phyloP scores from a whole-genome alignment of 768 basidiomycete species.

The Crepidotus variabilis region DNA sequence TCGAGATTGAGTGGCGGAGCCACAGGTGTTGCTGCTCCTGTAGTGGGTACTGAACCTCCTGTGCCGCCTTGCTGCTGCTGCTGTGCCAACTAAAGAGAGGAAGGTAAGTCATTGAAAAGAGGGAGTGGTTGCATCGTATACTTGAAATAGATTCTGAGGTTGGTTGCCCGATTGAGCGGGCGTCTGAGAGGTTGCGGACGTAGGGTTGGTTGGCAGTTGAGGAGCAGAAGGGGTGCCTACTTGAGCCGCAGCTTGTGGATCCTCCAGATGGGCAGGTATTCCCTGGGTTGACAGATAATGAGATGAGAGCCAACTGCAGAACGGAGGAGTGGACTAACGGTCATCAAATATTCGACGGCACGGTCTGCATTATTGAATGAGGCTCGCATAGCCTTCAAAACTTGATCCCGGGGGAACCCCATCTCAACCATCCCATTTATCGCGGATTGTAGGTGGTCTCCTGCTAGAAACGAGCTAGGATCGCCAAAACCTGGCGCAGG shows the following conservation, averaged over 20 bases:
- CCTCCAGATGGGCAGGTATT: constrained; percentile 68
- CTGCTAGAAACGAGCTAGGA: constrained; percentile 66
- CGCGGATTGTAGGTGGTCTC: constrained; percentile 69
- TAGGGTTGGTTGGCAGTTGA: constrained; percentile 25
- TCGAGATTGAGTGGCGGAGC: constrained; percentile 36
- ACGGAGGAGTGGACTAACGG: constrained; percentile 41
- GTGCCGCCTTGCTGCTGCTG: constrained; percentile 53
- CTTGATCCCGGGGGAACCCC: constrained; percentile 88
- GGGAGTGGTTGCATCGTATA: constrained; percentile 24
- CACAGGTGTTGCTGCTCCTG: constrained; percentile 28
- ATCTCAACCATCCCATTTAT: constrained; percentile 87
- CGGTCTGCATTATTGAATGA: constrained; percentile 98
- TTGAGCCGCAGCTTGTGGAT: constrained; percentile 40
- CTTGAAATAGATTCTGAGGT: constrained; percentile 88
- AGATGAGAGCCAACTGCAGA: constrained; percentile 3
- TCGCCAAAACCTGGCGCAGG: constrained; percentile 39
- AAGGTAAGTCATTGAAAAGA: neutral
- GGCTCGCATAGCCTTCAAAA: constrained; percentile 81
- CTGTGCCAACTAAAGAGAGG: constrained; percentile 56
- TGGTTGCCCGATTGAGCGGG: constrained; percentile 34
- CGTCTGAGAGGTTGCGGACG: constrained; percentile 12
- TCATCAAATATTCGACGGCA: constrained; percentile 98
- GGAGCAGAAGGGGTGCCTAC: constrained; percentile 33
- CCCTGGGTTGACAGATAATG: constrained; percentile 58
- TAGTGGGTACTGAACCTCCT: constrained; percentile 27